These are phyloP conservation scores for Gossypium gossypioides DNA, from an alignment of 441 rosid species.

Conservation along the genomic window DNA sequence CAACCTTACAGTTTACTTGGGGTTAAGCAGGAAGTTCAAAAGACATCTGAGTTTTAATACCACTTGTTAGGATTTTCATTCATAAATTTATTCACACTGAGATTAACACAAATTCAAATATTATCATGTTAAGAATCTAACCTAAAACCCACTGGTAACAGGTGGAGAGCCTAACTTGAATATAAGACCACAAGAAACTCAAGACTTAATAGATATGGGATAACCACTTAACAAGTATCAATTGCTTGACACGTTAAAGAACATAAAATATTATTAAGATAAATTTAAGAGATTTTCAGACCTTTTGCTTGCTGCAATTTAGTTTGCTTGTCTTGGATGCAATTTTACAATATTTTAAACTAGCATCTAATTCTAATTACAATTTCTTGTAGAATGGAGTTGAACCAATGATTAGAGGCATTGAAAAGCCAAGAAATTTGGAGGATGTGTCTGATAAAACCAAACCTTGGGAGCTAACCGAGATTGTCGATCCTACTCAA, in stretches of 20 bases:
- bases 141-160: background rate
- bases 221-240: background rate
- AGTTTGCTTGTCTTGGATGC: background rate
- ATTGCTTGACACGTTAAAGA: background rate
- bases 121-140: background rate
- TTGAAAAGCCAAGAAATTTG: conserved; percentile 27
- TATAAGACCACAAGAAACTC: background rate
- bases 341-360: background rate
- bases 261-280: background rate
- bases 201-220: background rate
- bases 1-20: no score
- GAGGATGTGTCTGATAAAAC: conserved; percentile 27
- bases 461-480: conserved; percentile 31
- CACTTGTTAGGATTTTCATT: no score
- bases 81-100: no score
- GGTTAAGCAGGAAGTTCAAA: no score
- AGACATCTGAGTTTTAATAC: no score
- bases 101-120: no score
- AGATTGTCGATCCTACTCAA: conserved; percentile 23
- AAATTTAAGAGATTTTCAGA: background rate
- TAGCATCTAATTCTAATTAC: conserved; percentile 2
- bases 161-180: background rate
- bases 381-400: conserved; percentile 27
- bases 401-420: conserved; percentile 24
- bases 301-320: background rate